These are phyloP conservation scores for Penicillium odoratum DNA, from an alignment of 495 filamentous ascomycete species.

Conservation along the genomic window DNA sequence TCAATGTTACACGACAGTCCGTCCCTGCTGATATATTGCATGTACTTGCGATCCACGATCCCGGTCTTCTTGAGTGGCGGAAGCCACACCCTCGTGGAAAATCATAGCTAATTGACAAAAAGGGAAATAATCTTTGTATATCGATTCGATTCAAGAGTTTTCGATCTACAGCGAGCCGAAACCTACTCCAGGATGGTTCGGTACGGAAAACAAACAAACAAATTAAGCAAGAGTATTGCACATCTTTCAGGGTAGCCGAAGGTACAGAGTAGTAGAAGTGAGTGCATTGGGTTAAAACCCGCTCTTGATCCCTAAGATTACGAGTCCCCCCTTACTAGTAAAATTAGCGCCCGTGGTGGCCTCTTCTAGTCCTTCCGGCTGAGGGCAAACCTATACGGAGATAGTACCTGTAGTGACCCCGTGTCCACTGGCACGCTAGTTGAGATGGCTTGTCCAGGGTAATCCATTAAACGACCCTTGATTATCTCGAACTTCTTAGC, in stretches of 20 bases:
- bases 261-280: background rate
- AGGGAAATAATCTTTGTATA: background rate
- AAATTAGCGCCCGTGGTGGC: background rate
- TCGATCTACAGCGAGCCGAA: background rate
- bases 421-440: background rate
- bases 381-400: no score
- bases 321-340: background rate
- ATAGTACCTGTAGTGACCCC: background rate
- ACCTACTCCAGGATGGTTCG: background rate
- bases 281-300: background rate
- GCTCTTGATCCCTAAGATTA: background rate
- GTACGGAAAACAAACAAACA: background rate
- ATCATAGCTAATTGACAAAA: background rate
- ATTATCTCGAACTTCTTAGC: background rate
- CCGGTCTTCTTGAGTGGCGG: slow-evolving; percentile 15
- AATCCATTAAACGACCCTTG: background rate
- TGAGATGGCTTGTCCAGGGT: background rate
- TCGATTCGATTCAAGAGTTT: background rate
- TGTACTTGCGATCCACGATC: background rate
- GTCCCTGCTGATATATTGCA: background rate
- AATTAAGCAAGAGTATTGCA: background rate
- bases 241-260: background rate
- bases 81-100: slow-evolving; percentile 18
- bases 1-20: slow-evolving; percentile 2
- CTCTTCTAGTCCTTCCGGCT: background rate